These are phyloP conservation scores for Colletotrichum costaricense DNA, from an alignment of 2,329 filamentous ascomycete species.

Conservation along the genomic window DNA sequence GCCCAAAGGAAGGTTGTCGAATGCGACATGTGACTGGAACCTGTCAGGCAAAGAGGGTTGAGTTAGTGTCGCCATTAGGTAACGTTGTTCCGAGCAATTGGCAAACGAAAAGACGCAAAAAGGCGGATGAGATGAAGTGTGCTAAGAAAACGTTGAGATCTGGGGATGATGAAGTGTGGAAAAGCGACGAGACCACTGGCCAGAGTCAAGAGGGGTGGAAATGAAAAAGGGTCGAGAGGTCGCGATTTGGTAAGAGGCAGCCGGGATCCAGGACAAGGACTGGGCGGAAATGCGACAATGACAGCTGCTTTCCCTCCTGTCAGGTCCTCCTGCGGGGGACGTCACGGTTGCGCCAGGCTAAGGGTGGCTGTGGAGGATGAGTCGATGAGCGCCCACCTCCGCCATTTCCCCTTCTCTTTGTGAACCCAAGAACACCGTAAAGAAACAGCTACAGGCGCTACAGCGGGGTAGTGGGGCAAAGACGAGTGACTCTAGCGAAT, in stretches of 20 bases:
- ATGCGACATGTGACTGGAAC: constrained; percentile 69
- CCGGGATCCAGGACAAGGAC: constrained; percentile 9
- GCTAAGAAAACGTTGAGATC: background rate
- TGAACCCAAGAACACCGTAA: background rate
- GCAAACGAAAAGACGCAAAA: background rate
- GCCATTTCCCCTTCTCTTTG: constrained; percentile 8
- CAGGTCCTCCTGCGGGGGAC: constrained; percentile 5
- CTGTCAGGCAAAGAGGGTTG: constrained; percentile 51
- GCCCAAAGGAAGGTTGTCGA: constrained; percentile 69
- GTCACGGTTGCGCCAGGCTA: constrained; percentile 10
- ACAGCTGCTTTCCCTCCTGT: constrained; percentile 7
- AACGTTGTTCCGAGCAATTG: background rate
- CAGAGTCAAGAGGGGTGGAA: background rate
- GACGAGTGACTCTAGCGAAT: constrained; percentile 10
- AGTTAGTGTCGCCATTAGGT: constrained; percentile 59
- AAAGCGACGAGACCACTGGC: constrained; percentile 26
- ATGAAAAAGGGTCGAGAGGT: background rate
- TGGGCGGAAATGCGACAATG: constrained; percentile 19
- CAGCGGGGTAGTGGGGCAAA: constrained; percentile 31
- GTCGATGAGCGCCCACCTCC: background rate
- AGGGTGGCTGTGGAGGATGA: constrained; percentile 28
- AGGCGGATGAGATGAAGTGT: background rate
- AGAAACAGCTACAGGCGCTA: constrained; percentile 12
- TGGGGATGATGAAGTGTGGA: constrained; percentile 2
- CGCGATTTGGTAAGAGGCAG: constrained; percentile 23